Percentiles rank a stretch among this genome's conserved stretches.
Evolutionary conservation across 106 monocot species (phyloP).

Genomic region (Phalaenopsis aphrodite): DNA sequence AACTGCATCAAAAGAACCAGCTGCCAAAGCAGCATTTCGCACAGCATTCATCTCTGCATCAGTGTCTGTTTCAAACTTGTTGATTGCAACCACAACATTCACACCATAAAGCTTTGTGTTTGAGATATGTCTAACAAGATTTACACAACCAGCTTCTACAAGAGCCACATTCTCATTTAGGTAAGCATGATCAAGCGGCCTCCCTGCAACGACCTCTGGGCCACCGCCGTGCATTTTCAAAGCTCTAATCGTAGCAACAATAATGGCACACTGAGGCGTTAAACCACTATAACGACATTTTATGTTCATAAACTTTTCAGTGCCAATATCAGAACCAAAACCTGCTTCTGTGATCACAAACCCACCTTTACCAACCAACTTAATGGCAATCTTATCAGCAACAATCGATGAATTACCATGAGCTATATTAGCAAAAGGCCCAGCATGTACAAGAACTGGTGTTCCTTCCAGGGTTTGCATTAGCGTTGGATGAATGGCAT

Average conservation of each 20-base stretch:
- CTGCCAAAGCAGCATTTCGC: conserved; percentile 62
- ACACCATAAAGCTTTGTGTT: conserved; percentile 87
- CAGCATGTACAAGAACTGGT: conserved; percentile 98
- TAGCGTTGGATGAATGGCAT: conserved; percentile 93
- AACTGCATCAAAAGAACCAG: conserved; percentile 98
- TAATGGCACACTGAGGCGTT: conserved; percentile 73
- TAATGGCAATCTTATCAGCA: conserved; percentile 93
- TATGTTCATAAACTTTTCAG: conserved; percentile 98
- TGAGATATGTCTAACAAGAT: conserved; percentile 68
- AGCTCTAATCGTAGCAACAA: conserved; percentile 91
- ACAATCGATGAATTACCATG: conserved; percentile 98
- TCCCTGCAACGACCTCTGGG: conserved; percentile 92
- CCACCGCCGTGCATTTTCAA: conserved; percentile 99
- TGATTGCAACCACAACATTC: conserved; percentile 92
- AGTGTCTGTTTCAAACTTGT: conserved; percentile 88
- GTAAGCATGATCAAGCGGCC: conserved; percentile 85
- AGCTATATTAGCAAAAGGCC: conserved; percentile 97
- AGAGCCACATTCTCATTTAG: conserved; percentile 66
- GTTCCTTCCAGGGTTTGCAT: conserved; percentile 99
- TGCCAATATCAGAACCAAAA: conserved; percentile 96
- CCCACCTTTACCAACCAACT: conserved; percentile 82
- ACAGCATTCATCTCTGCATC: conserved; percentile 84
- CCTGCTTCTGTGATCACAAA: conserved; percentile 97
- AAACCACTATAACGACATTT: conserved; percentile 87
- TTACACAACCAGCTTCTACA: conserved; percentile 91